Evolutionary conservation across 148 eudicot genomes (phyloP), one percentile per base, ranked within the genome.

Genomic region (Simmondsia chinensis): DNA sequence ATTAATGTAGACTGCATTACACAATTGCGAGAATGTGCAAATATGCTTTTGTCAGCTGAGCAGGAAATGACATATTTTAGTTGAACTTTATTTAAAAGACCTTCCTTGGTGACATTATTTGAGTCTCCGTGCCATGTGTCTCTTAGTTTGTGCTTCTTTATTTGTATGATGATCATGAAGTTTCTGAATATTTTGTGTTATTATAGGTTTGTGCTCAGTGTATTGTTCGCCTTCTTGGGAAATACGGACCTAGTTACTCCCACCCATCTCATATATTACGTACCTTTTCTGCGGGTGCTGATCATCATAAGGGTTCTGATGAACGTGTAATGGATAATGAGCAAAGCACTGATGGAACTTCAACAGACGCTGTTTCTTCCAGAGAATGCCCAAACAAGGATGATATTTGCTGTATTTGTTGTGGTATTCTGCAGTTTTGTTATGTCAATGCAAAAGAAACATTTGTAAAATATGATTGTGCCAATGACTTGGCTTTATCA

Each of bases 401-500:
- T 17, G 53, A 50, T 20, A 21, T 69, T 28, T 91, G 97, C 56
- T 50, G 63, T 45, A 63, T 85, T 31, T 91, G 97, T 45, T 63
- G 59, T 43, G 97, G 97, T 33, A 79, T 85, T 19, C 65, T 91
- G 64, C 93, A 85, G 65, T 91, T 79, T 63, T 37, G 39, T 32
- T 76, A 69, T 59, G 32, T 24, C 25, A 70, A 74, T 44, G 77
- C 76, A 41, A 65, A 68, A 32, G 62, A 64, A 34, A 39, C 21
- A 19, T 28, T 69, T 46, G 55, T 66, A 24, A 63, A 54, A 34
- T 65, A 52, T 54, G 66, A 57, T 46, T 65, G 62, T 57, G 83
- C 83, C 35, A 39, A 38, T 30, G 80, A 76, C 24, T 76, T 85
- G 41, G 94, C 94, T 60, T 39, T 39, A 28, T 48, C 43, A n/a